Base-by-base conservation (phyloP, 257 asterid species). In the Salvia hispanica region DNA sequence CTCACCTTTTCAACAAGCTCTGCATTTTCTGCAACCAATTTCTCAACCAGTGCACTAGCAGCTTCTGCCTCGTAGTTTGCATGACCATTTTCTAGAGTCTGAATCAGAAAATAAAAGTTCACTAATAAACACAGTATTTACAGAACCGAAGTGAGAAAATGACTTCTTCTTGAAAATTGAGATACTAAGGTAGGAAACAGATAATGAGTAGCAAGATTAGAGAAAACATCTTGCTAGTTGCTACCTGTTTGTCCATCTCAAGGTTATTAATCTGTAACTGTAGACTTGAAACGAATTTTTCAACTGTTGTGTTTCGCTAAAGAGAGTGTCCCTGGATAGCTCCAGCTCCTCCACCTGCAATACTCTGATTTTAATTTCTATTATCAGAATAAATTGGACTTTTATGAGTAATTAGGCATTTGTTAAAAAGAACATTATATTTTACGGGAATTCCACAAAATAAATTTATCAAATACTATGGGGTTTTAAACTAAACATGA, bases 281-380 rank as follows among this genome's bases (percentile, higher is more conserved):
- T 64, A 82, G 82, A 75, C 45, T 67, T 58, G 86, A 83, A 68
- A 87, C 45, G 28, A 65, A 74, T 77, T 73, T 60, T 69, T 72
- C 78, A 87, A 51, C 45, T 79, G 79, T 48, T 72, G 85, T 34
- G 75, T 86, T 77, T 89, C 95, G 61, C 74, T 77, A 69, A 78
- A 67, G 70, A 84, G 79, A 65, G 60, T 79, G 72, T 79, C 75
- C 85, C 79, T 78, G 37, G 82, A 78, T 59, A 78, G 85, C 80
- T 86, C 95, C 80, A 86, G 76, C 78, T 80, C 88, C 70, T 66
- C 64, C 83, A 89, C 95, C 96, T 92, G 96, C 66, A 76, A 87
- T 67, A 74, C 83, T 80, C 77, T 66, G 76, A 73, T 74, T 79
- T 81, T 84, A 78, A 81, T 81, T 69, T 78, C 79, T 69, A 72